phyloP scores from a whole-genome alignment of 2,329 filamentous ascomycete species.

The Calonectria pseudoturangicola region DNA sequence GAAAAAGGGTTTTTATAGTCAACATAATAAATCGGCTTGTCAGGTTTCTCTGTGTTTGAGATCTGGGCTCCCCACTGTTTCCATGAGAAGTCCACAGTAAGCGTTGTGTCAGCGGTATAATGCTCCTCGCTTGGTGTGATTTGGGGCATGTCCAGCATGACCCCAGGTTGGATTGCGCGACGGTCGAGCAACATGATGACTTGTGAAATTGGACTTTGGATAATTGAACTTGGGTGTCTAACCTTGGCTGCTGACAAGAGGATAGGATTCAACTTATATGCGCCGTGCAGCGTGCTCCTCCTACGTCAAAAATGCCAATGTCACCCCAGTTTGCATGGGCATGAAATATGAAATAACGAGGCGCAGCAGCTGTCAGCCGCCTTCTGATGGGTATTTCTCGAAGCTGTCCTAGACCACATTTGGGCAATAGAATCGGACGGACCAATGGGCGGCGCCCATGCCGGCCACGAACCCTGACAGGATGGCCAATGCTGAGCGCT shows the following conservation, averaged over 20 bases:
- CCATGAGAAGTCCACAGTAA: constrained; percentile 48
- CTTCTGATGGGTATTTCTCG: not conserved
- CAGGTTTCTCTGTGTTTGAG: constrained; percentile 30
- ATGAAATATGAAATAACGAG: constrained; percentile 6
- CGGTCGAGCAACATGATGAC: constrained; percentile 6
- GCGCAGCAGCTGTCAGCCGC: constrained; percentile 4
- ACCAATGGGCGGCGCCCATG: not conserved
- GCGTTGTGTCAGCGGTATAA: not conserved
- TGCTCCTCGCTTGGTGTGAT: not conserved
- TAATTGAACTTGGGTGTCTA: not conserved
- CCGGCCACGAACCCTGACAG: not conserved
- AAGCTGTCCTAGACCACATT: not conserved
- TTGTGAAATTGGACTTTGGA: not conserved
- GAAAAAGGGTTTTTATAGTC: constrained; percentile 41
- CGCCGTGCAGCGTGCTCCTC: not conserved
- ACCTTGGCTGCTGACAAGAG: not conserved
- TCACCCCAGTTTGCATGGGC: not conserved
- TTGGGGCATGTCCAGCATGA: constrained; percentile 11
- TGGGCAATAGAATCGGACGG: not conserved
- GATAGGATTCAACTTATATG: not conserved
- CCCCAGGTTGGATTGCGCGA: constrained; percentile 10
- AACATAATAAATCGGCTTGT: constrained; percentile 42
- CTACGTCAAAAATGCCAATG: not conserved
- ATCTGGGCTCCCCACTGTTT: constrained; percentile 43
- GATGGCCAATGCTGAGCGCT: not conserved